Base-by-base conservation (phyloP, 106 monocot species). In the Chionographis japonica region DNA sequence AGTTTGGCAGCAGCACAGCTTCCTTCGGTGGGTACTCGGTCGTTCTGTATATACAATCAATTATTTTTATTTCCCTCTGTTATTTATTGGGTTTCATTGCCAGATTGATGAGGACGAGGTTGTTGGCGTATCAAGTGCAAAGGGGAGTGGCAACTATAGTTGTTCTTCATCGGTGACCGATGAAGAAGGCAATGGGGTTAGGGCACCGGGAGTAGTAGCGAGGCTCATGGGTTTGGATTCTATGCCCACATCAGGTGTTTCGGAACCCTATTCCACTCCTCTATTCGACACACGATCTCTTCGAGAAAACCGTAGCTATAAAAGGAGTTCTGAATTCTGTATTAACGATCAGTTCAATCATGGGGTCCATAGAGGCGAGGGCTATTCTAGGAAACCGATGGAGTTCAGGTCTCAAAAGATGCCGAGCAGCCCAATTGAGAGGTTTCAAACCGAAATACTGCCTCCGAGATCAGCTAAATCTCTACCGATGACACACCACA, bases 151-250 rank as follows among this genome's bases (percentile, higher is more conserved):
- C 17, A 86, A 92, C 15, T 87, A 80, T 68, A 97, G 97, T 71
- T 97, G 89, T 61, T 89, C 97, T 9, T 97, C 97, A 37, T 97
- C 97, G 3, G 82, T 87, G 2, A 87, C 86, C 12, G 97, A 97
- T 72, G 97, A 97, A 60, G 94, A 91, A 52, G 84, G 80, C 17
- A 71, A 69, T 68, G 82, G 78, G 50, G 68, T 46, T 12, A 86
- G 86, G 68, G 84, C 83, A 4, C 89, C 92, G 11, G 89, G 97
- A 20, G 87, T 97, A 10, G 97, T 97, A 4, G 97, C 97, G 57
- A 77, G 87, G 64, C 84, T 97, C 13, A 97, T 97, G 97, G 97
- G 97, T 52, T 74, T 97, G 43, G 89, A 97, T 39, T 76, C 97
- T 10, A 62, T 92, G 75, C 97, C 97, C 38, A 52, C 74, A 40